Base-by-base conservation (phyloP, 345 rosid genomes). In the Syzygium oleosum region DNA sequence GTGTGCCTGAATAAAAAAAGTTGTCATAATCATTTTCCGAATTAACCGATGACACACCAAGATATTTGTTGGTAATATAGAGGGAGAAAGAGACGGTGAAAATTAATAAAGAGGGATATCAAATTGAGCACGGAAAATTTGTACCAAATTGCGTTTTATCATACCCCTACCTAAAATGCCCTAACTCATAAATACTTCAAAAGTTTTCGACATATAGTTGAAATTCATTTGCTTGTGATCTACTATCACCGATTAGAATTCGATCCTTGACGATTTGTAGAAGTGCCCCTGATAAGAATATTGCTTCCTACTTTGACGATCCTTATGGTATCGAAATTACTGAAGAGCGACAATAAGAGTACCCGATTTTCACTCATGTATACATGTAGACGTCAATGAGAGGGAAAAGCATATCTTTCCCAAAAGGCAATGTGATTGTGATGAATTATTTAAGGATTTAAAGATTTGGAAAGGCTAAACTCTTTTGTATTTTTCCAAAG, bases 11-110 rank as follows among this genome's bases (percentile, higher is more conserved):
- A 43, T 43, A 43, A 43, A 43, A 63, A 63, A 63, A 63, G 34
- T 63, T 63, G 38, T 31, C 73, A 3, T 13, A 63, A 63, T 5
- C 41, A 7, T 63, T 63, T 63, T 63, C 38, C 15, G 29, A 15
- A 63, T 29, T 1, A 63, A 63, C 10, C 2, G 1, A 9, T 0
- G 5, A 14, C 14, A 63, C 19, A 29, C 29, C 38, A 15, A 29
- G 34, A 17, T 63, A 63, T 63, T 29, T n/a, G 41, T 63, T 63
- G 41, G 31, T 34, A 29, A 59, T 29, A 59, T 0, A 1, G 7
- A 13, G 46, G 7, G 46, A 43, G 7, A 59, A 25, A 59, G 31
- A 51, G 51, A 51, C 2, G 9, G 9, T 51, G 51, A 3, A 51
- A 51, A 51, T 8, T 51, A 51, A 51, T 9, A 51, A 51, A 12